Percentiles rank a stretch among this genome's conserved stretches.
phyloP scores from a whole-genome alignment of 441 rosid species.

The Metrosideros polymorpha region DNA sequence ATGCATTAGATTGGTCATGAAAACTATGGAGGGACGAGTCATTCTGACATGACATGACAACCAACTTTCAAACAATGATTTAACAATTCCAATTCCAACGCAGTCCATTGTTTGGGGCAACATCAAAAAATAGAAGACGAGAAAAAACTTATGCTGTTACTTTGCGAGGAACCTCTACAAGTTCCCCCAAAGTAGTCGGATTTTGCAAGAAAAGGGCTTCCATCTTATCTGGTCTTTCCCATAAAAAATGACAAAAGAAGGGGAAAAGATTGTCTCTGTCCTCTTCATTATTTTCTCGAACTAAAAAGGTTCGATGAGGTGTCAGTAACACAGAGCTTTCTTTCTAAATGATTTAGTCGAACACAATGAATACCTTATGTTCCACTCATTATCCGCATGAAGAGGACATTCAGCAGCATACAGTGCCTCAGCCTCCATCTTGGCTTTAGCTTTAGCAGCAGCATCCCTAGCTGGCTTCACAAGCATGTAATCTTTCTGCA shows the following conservation, averaged over 20 bases:
- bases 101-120: background rate
- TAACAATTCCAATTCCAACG: background rate
- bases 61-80: background rate
- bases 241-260: background rate
- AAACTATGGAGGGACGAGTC: background rate
- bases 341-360: background rate
- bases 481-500: conserved; percentile 70
- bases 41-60: background rate
- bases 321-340: background rate
- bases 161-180: background rate
- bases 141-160: background rate
- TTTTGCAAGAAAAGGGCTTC: background rate
- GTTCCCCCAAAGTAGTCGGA: background rate
- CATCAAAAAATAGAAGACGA: background rate
- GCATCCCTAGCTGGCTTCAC: conserved; percentile 86
- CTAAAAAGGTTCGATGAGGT: background rate
- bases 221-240: background rate
- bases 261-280: background rate
- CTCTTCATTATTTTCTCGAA: background rate
- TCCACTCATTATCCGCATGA: conserved; percentile 89
- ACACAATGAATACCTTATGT: conserved; percentile 50
- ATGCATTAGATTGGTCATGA: background rate
- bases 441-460: conserved; percentile 86
- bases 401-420: conserved; percentile 42
- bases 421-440: conserved; percentile 65